These are phyloP conservation scores for Pseudopyrenochaeta lycopersici DNA, from an alignment of 2,329 filamentous ascomycete species.

Conservation along the genomic window DNA sequence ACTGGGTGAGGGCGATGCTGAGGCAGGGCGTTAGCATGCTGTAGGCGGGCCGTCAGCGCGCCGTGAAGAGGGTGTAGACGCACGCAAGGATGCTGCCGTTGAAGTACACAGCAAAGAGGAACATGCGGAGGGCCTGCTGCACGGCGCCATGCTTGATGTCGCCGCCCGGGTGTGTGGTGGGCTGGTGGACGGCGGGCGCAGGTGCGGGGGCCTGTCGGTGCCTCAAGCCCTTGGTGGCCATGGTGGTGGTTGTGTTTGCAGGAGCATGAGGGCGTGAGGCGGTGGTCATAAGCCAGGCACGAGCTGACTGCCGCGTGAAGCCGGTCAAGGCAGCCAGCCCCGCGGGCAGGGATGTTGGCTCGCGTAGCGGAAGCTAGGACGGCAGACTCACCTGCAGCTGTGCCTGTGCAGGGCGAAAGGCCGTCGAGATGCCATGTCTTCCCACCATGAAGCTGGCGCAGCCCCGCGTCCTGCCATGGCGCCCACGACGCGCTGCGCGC, in stretches of 20 bases:
- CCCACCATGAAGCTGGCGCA: slow-evolving; percentile 31
- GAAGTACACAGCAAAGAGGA: slow-evolving; percentile 58
- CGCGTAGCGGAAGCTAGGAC: slow-evolving; percentile 10
- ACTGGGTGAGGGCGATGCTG: slow-evolving; percentile 70
- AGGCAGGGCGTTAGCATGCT: slow-evolving; percentile 33
- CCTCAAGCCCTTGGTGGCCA: slow-evolving; percentile 41
- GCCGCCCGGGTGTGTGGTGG: slow-evolving; percentile 44
- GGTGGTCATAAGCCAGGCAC: no score
- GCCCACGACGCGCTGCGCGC: slow-evolving; percentile 18
- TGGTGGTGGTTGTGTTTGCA: slow-evolving; percentile 20
- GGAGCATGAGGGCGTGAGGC: no score
- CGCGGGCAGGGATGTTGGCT: slow-evolving; percentile 13
- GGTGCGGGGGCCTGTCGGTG: slow-evolving; percentile 43
- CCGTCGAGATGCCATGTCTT: no score
- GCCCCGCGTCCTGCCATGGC: slow-evolving; percentile 36
- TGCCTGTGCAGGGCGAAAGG: no score
- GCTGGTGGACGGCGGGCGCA: slow-evolving; percentile 25
- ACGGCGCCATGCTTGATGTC: slow-evolving; percentile 53
- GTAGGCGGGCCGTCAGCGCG: slow-evolving; percentile 12
- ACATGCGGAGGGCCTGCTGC: slow-evolving; percentile 55
- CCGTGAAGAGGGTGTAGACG: slow-evolving; percentile 29
- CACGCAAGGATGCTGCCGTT: slow-evolving; percentile 53
- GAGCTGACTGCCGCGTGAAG: no score
- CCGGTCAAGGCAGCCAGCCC: no score
- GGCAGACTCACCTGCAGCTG: slow-evolving; percentile 2